Percentiles rank a stretch among this genome's conserved stretches.
Evolutionary conservation across 192 early-diverging fungal species (phyloP).

Genomic region (Diversispora eburnea): DNA sequence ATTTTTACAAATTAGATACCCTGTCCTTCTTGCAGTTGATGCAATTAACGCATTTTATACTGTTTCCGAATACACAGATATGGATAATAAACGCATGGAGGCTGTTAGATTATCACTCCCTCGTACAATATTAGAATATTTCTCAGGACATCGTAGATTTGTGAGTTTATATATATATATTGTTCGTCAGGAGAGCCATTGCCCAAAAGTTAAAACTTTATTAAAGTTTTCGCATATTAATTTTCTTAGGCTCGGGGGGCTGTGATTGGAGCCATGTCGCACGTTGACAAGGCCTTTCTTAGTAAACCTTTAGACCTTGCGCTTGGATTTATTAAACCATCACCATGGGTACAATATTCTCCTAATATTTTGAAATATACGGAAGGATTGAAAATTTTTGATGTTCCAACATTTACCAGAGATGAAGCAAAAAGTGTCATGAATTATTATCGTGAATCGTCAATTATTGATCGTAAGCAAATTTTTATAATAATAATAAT

Average conservation of each 20-base stretch:
- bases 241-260: conserved; percentile 36
- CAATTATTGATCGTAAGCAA: conserved; percentile 5
- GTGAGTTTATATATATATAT: neutral
- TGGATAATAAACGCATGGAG: conserved; percentile 40
- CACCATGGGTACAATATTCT: conserved; percentile 38
- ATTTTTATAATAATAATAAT: neutral
- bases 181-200: neutral
- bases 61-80: conserved; percentile 41
- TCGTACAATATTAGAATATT: conserved; percentile 45
- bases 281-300: conserved; percentile 28
- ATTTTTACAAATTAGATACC: conserved; percentile 31
- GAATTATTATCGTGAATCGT: conserved; percentile 37
- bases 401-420: conserved; percentile 40
- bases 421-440: conserved; percentile 46
- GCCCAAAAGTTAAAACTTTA: neutral
- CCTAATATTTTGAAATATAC: conserved; percentile 33
- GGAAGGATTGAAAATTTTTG: conserved; percentile 34
- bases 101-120: conserved; percentile 41
- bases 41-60: conserved; percentile 49
- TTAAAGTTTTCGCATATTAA: neutral
- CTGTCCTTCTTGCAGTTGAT: conserved; percentile 51
- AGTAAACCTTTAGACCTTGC: conserved; percentile 42
- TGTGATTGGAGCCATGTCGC: conserved; percentile 40
- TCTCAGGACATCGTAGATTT: conserved; percentile 44
- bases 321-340: conserved; percentile 34